Evolutionary conservation across 2,329 filamentous ascomycete genomes (phyloP), one percentile per base, ranked within the genome.

Genomic region (Helotiales sp.): DNA sequence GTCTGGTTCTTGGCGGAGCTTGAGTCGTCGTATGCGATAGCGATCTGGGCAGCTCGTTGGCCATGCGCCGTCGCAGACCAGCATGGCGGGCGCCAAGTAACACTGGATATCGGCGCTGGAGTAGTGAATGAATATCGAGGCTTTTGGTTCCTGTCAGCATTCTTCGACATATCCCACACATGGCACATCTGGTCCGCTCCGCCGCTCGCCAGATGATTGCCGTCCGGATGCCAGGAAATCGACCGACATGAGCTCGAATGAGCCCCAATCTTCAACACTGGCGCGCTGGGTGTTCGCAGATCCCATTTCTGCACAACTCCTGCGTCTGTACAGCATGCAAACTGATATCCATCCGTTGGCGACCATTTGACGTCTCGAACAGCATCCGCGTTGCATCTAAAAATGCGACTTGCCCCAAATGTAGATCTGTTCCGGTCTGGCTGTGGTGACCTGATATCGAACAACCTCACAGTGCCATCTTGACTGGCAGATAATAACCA

Each of bases 191-290:
- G 79, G 67, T 89, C 86, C 62, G 80, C 75, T 6, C 85, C 85
- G 4, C 81, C 84, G 61, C 84, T 88, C 49, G 86, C 78, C 10
- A 88, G 72, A 64, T 89, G 84, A n/a, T 81, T 77, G 13, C 86
- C 86, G 66, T 89, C 86, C 0, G 84, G 82, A 63, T 89, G 86
- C 86, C 86, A 89, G 2, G 83, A 79, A 42, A 88, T 82, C 0
- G 83, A 78, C 2, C 81, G 77, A 65, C 83, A 84, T 0, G 81
- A 76, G 61, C 81, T 84, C 46, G 85, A 81, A 66, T 88, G 85
- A 0, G 82, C 85, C 29, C 82, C 81, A 64, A 88, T 82, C 62
- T 81, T 79, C 49, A 87, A 68, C 12, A 85, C 65, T 1, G 84
- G 84, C 9, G 77, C 76, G 15, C 70, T 72, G 5, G 78, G 65